Evolutionary conservation across 179 eudicot species (phyloP).

Genomic region (Actinidia chinensis): DNA sequence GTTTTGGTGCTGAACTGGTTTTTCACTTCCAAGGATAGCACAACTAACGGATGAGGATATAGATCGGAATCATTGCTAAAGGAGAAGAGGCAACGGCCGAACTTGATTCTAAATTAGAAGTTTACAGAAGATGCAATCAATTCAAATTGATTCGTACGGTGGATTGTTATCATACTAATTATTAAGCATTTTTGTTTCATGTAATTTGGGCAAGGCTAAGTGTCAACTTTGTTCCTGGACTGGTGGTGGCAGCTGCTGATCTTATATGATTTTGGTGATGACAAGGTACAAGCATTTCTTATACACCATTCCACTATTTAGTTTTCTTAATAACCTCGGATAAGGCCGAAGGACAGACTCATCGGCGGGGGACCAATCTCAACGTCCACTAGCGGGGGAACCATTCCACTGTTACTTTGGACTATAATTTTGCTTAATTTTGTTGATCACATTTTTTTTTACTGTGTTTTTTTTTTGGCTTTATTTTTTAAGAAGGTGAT

Average conservation of each 20-base stretch:
- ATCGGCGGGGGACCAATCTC: no score
- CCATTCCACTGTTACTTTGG: no score
- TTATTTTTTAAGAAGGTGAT: slow-evolving; percentile 50
- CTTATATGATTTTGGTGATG: slow-evolving; percentile 89
- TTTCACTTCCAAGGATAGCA: slow-evolving; percentile 97
- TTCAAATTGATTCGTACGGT: slow-evolving; percentile 97
- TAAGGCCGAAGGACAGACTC: no score
- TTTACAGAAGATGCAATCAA: slow-evolving; percentile 96
- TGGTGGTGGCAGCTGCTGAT: slow-evolving; percentile 87
- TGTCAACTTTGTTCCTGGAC: slow-evolving; percentile 18
- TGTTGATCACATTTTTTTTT: neutral
- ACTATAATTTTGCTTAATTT: slow-evolving; percentile 4
- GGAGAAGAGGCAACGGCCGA: slow-evolving; percentile 99
- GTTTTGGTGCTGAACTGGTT: slow-evolving; percentile 99
- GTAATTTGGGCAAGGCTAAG: neutral
- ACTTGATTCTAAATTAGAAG: slow-evolving; percentile 97
- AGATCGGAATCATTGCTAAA: slow-evolving; percentile 94
- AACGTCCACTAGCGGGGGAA: no score
- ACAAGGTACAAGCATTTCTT: slow-evolving; percentile 46
- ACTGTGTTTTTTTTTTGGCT: neutral
- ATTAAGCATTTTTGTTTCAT: neutral
- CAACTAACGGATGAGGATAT: slow-evolving; percentile 97
- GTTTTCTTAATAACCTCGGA: no score
- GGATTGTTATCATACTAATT: neutral
- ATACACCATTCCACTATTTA: no score